Base-by-base conservation (phyloP, 352 stramenopile genomes). In the Pythium brachiatum region DNA sequence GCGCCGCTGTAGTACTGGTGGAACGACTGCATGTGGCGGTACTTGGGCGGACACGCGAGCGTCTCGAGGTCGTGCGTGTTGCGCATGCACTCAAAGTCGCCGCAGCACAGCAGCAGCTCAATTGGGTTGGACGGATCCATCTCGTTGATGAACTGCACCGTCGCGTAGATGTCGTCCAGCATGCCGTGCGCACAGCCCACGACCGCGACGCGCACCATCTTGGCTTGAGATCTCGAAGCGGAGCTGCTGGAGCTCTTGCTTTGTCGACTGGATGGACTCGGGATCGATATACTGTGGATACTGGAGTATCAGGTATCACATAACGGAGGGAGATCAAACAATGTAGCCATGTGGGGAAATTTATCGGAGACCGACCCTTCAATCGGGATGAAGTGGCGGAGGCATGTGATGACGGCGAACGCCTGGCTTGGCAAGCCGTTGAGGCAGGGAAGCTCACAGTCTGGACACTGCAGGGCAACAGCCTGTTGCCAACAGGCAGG, bases 121-220 rank as follows among this genome's bases (percentile, higher is more conserved):
- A 99, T 87, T 9, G 83, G 80, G 13, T 83, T 81, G 12, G 67
- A 60, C 16, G 76, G 66, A 34, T 94, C 83, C 70, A 92, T 81
- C 64, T 90, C 68, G 69, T 99, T 94, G 63, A 98, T 87, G 54
- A 90, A 84, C 54, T 86, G 66, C 44, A 99, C 78, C 6, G 92
- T 96, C 31, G 90, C 87, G 75, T 99, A 99, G 70, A 99, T 99
- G 38, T 90, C 85, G 69, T 99, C 96, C 31, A 99, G 85, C 74
- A 99, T 88, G 32, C 98, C 98, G 76, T 99, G 98, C 62, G 92
- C 96, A 73, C 98, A 99, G 43, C 97, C 98, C 66, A 99, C 96
- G 36, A 99, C 85, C 31, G 95, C 95, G 11, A 98, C 81, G 41
- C 82, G 83, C 57, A 95, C 75, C 62, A 67, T 78, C 36, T 23